Evolutionary conservation across 2,329 filamentous ascomycete species (phyloP).

Genomic region (Aurifilum marmelostoma): DNA sequence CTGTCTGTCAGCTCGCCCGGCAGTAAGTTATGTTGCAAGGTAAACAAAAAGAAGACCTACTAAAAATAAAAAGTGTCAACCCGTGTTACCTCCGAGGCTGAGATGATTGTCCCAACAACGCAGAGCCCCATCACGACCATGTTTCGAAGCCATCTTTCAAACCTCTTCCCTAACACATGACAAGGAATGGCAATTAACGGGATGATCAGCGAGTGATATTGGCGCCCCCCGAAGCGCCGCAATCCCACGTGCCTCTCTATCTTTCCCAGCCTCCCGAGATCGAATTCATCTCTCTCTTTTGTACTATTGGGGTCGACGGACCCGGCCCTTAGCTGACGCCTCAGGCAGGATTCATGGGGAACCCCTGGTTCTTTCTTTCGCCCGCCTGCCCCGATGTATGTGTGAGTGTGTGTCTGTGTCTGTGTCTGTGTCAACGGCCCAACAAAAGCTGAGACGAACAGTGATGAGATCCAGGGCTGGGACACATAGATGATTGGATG

Average conservation of each 20-base stretch:
- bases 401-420: too few species aligned
- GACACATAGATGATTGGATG: neutral
- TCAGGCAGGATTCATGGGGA: neutral
- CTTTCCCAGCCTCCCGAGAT: neutral
- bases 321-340: neutral
- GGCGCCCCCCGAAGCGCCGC: slow-evolving; percentile 9
- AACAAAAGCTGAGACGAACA: neutral
- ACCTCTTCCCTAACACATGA: neutral
- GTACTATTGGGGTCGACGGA: neutral
- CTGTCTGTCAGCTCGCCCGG: neutral
- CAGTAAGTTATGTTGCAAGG: neutral
- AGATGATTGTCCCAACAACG: neutral
- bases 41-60: neutral
- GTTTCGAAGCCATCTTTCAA: slow-evolving; percentile 1
- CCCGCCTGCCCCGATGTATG: neutral
- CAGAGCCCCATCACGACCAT: neutral
- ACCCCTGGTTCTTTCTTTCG: neutral
- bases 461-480: neutral
- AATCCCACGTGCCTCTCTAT: neutral
- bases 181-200: neutral
- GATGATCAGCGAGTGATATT: neutral
- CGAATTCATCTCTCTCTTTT: neutral
- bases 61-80: neutral
- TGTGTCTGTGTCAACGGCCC: neutral
- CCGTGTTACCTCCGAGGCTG: neutral